These are phyloP conservation scores for Trichoderma citrinoviride DNA, from an alignment of 2,329 filamentous ascomycete species.

Conservation along the genomic window DNA sequence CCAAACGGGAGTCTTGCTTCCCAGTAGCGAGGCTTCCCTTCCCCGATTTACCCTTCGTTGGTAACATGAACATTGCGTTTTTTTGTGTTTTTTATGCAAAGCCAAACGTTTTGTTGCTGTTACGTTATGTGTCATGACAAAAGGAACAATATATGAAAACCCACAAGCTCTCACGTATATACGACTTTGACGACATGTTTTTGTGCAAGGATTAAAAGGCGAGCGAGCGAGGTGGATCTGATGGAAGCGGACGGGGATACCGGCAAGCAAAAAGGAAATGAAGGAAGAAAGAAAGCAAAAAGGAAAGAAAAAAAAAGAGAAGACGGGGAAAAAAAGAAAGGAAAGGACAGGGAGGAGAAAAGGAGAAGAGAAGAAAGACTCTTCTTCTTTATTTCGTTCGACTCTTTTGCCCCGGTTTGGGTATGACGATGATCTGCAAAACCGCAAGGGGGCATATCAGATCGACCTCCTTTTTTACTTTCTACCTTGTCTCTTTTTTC, in stretches of 20 bases:
- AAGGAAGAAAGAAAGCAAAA: background rate
- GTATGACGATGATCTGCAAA: background rate
- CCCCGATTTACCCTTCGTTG: slow-evolving; percentile 5
- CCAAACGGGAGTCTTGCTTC: slow-evolving; percentile 6
- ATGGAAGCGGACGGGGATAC: background rate
- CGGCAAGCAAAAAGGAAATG: background rate
- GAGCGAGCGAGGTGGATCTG: background rate
- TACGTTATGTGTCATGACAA: slow-evolving; percentile 20
- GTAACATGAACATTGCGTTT: slow-evolving; percentile 15
- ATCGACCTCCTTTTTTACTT: background rate
- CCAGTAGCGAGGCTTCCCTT: slow-evolving; percentile 12
- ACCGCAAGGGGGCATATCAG: background rate
- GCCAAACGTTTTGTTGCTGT: slow-evolving; percentile 1
- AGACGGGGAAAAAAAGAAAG: background rate
- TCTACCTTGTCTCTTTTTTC: background rate
- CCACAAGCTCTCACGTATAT: slow-evolving; percentile 13
- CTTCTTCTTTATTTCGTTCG: background rate
- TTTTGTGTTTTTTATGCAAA: background rate
- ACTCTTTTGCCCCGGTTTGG: background rate
- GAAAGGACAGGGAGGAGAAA: background rate
- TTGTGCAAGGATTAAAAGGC: slow-evolving; percentile 4
- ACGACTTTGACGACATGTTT: slow-evolving; percentile 19
- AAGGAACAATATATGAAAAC: slow-evolving; percentile 20
- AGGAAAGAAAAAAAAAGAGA: background rate
- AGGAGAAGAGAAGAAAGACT: background rate